Conservation (phyloP, 495 filamentous ascomycete genomes). For the Talaromyces ruber region DNA sequence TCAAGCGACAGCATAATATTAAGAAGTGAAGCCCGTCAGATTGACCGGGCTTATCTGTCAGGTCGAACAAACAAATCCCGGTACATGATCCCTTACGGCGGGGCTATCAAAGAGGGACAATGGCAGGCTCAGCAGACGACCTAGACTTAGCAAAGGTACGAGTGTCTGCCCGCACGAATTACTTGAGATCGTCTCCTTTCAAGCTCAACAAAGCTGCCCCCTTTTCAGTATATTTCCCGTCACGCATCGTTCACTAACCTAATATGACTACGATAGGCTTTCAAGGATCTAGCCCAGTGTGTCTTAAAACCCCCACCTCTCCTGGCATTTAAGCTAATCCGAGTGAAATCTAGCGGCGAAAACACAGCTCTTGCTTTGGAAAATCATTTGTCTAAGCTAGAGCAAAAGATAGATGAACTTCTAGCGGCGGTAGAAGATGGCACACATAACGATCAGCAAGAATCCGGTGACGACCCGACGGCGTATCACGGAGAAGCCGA, state of each 20-base stretch:
- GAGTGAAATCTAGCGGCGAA: conserved; percentile 37
- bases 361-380: conserved; percentile 47
- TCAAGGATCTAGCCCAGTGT: conserved; percentile 31
- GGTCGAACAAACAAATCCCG: not conserved
- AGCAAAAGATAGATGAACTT: conserved; percentile 50
- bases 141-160: conserved; percentile 3
- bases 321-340: not conserved
- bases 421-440: conserved; percentile 36
- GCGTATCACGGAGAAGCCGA: conserved; percentile 6
- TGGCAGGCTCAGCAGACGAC: not conserved
- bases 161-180: not conserved
- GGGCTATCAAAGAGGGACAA: not conserved
- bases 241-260: not conserved
- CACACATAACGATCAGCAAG: not conserved
- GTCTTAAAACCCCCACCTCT: conserved; percentile 2
- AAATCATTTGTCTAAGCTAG: conserved; percentile 41
- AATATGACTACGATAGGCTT: conserved; percentile 17
- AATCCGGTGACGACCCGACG: conserved; percentile 7
- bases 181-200: not conserved
- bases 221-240: not conserved
- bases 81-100: not conserved
- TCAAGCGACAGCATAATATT: not conserved
- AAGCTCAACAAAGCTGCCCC: not conserved
- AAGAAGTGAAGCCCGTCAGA: not conserved
- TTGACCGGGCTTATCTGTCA: not conserved